A percentile compares a stretch with the other conserved stretches of the same genome.
Conservation (phyloP, 345 rosid genomes). For the Eucalyptus erythrocorys region DNA sequence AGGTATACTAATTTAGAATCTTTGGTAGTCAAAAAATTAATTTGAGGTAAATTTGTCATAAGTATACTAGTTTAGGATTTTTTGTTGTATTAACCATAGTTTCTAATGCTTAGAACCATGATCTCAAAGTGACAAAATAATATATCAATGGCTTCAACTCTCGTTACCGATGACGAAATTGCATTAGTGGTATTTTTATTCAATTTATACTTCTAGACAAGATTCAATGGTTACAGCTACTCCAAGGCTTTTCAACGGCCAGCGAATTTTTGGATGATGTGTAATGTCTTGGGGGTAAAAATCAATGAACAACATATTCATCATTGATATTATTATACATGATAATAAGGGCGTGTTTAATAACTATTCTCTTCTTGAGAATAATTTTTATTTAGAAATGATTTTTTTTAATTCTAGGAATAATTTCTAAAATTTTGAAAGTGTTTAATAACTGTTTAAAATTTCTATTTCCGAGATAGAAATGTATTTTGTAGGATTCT, state of each 20-base stretch:
- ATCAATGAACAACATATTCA: fast-evolving
- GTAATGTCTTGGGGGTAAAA: background rate
- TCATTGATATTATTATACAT: background rate
- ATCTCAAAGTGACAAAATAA: background rate
- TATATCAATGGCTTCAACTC: background rate
- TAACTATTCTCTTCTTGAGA: fast-evolving
- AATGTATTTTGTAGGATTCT: too few relatives aligned
- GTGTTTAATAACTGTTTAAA: too few relatives aligned
- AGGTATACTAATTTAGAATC: fast-evolving
- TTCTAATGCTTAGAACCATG: background rate
- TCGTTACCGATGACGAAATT: background rate
- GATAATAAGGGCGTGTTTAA: fast-evolving
- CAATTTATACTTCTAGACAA: background rate
- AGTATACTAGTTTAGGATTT: fast-evolving
- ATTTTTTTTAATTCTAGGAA: too few relatives aligned
- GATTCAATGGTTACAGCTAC: background rate
- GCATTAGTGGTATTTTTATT: background rate
- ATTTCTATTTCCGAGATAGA: fast-evolving
- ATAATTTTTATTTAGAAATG: too few relatives aligned
- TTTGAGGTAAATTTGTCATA: fast-evolving
- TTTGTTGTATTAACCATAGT: too few relatives aligned
- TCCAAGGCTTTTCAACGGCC: background rate
- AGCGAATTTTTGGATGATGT: background rate
- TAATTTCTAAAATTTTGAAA: too few relatives aligned
- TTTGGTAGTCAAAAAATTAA: too few relatives aligned